A percentile compares a stretch with the other conserved stretches of the same genome.
Evolutionary conservation across 2,329 filamentous ascomycete genomes (phyloP).

Genomic region (Eurotiales sp.): DNA sequence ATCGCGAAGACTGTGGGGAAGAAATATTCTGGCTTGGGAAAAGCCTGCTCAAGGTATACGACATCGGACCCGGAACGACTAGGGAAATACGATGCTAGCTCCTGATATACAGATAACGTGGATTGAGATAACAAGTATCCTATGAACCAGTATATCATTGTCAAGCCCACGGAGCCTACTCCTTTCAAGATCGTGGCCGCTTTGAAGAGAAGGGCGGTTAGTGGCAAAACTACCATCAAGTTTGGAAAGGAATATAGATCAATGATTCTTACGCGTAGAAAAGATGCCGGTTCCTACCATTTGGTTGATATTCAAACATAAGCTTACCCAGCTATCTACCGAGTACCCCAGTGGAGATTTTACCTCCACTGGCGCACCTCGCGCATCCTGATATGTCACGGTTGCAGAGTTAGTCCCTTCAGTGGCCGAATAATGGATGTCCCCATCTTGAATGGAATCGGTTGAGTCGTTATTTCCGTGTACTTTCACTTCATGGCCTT

Average conservation of each 20-base stretch:
- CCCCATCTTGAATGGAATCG: conserved; percentile 13
- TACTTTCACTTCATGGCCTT: conserved; percentile 2
- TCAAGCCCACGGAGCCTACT: conserved; percentile 60
- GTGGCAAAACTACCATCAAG: neutral
- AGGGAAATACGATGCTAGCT: conserved; percentile 63
- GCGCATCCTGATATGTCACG: conserved; percentile 49
- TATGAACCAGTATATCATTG: conserved; percentile 62
- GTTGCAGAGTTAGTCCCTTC: conserved; percentile 12
- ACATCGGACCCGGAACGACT: conserved; percentile 64
- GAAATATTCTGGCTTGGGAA: conserved; percentile 60
- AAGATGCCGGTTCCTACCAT: conserved; percentile 65
- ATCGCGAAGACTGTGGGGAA: conserved; percentile 64
- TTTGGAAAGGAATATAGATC: neutral
- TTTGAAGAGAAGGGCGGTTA: conserved; percentile 23
- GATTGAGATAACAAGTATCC: conserved; percentile 57
- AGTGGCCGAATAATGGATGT: conserved; percentile 9
- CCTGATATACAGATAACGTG: conserved; percentile 58
- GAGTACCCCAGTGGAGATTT: conserved; percentile 58
- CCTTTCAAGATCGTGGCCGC: conserved; percentile 56
- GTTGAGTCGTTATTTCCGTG: neutral
- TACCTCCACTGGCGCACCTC: conserved; percentile 59
- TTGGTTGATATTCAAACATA: conserved; percentile 59
- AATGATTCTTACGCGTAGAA: conserved; percentile 55
- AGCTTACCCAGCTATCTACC: conserved; percentile 53
- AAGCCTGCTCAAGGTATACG: conserved; percentile 66